A percentile compares a stretch with the other conserved stretches of the same genome.
These are phyloP conservation scores for Cymodocea nodosa DNA, from an alignment of 116 monocot species.

Conservation along the genomic window DNA sequence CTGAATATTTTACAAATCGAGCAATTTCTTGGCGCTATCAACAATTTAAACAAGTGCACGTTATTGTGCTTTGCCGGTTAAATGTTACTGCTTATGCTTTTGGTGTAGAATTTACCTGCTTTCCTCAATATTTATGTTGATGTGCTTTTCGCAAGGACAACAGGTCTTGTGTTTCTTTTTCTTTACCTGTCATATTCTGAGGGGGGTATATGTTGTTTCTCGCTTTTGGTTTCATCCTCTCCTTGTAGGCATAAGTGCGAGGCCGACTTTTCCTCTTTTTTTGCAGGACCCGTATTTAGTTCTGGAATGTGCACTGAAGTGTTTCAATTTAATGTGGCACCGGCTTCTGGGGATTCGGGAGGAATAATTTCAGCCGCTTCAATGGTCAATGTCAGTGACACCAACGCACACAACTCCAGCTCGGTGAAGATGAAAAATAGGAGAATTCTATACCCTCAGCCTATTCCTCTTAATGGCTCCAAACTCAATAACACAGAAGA, in stretches of 20 bases:
- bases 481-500: conserved; percentile 24
- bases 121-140: too few relatives aligned
- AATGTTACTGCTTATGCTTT: too few relatives aligned
- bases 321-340: conserved; percentile 77
- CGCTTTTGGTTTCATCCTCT: too few relatives aligned
- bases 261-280: background rate
- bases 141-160: too few relatives aligned
- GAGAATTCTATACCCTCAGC: conserved; percentile 37
- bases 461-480: conserved; percentile 48
- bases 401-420: conserved; percentile 11
- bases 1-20: too few relatives aligned
- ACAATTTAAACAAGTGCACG: too few relatives aligned
- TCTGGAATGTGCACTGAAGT: conserved; percentile 98
- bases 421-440: conserved; percentile 41
- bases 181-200: too few relatives aligned
- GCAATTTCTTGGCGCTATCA: too few relatives aligned
- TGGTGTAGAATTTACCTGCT: too few relatives aligned
- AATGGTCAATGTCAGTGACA: conserved; percentile 28
- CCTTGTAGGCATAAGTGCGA: background rate
- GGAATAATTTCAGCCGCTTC: conserved; percentile 52
- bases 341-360: conserved; percentile 14
- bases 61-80: too few relatives aligned
- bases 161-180: too few relatives aligned
- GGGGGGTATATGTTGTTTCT: too few relatives aligned
- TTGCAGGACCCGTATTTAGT: conserved; percentile 71